Evolutionary conservation across 2,329 filamentous ascomycete genomes (phyloP), one percentile per base, ranked within the genome.

Genomic region (Aspergillus ochraceus): DNA sequence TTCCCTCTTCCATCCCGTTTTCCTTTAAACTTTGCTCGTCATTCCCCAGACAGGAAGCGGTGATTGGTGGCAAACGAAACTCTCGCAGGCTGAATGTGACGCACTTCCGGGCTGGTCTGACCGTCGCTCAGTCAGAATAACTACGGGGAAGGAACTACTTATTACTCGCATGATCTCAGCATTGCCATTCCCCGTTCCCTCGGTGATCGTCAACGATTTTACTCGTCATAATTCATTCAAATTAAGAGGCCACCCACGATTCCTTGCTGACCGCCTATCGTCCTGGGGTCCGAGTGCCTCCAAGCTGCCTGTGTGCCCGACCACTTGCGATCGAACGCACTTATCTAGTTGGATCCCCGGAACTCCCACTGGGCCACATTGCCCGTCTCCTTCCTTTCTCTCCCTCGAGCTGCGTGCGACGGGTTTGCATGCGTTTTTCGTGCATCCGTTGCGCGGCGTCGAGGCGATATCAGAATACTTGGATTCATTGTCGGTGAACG

Each of bases 261-360:
- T 42, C 47, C 17, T 59, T 42, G 47, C 58, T 66, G 62, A 66
- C 65, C 64, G 65, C 64, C 65, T 62, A 53, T 63, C 57, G 49
- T 51, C 52, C 52, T 51, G 47, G 54, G 54, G 58, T 52, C 51
- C 52, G 26, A 52, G 57, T 51, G 19, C 52, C 55, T 20, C 52
- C 54, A 45, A 29, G 26, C 56, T 57, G 60, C 61, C 58, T 68
- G 64, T 58, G 66, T 67, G 66, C 67, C 64, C 67, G 60, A 69
- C 66, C 64, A 62, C 60, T 56, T 63, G 55, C 53, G 57, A 64
- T 65, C 58, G 59, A 57, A 49, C 55, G 32, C 54, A 29, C 36
- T 20, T 42, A 42, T 51, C 45, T 12, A 47, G 19, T 24, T 46
- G 12, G 17, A 36, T 50, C 39, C 39, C 29, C 39, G 10, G n/a